Conservation (phyloP, 1,284 basidiomycete genomes). For the Apiotrichum laibachii region DNA sequence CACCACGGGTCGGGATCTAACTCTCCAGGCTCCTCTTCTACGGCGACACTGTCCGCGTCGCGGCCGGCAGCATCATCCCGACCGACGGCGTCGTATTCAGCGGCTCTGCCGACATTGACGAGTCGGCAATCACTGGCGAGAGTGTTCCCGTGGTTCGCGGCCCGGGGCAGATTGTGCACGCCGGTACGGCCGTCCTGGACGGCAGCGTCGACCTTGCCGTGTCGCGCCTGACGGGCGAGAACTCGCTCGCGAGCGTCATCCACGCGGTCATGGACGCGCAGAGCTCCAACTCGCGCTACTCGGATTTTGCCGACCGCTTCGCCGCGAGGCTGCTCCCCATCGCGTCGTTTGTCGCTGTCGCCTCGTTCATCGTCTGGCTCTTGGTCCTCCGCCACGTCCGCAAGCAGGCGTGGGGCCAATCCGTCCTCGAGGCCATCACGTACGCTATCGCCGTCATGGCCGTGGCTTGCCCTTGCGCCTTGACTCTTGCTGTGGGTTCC, state of each 20-base stretch:
- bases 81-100: constrained; percentile 53
- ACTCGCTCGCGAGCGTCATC: constrained; percentile 54
- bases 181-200: constrained; percentile 53
- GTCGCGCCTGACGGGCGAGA: constrained; percentile 52
- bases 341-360: constrained; percentile 15
- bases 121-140: constrained; percentile 57
- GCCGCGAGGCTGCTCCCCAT: constrained; percentile 22
- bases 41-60: constrained; percentile 51
- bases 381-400: constrained; percentile 46
- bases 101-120: constrained; percentile 53
- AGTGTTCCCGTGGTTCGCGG: constrained; percentile 52
- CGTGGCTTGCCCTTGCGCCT: constrained; percentile 55
- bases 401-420: constrained; percentile 32
- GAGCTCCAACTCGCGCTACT: constrained; percentile 16
- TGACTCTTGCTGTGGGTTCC: constrained; percentile 25
- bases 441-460: constrained; percentile 55
- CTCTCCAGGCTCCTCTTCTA: constrained; percentile 45
- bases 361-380: constrained; percentile 52
- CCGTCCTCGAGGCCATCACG: constrained; percentile 48
- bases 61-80: constrained; percentile 50
- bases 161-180: constrained; percentile 48
- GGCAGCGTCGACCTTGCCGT: constrained; percentile 51
- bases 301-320: constrained; percentile 26
- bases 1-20: background rate
- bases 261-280: constrained; percentile 45